These are phyloP conservation scores for Erodium moschatum DNA, from an alignment of 441 rosid species.

Conservation along the genomic window DNA sequence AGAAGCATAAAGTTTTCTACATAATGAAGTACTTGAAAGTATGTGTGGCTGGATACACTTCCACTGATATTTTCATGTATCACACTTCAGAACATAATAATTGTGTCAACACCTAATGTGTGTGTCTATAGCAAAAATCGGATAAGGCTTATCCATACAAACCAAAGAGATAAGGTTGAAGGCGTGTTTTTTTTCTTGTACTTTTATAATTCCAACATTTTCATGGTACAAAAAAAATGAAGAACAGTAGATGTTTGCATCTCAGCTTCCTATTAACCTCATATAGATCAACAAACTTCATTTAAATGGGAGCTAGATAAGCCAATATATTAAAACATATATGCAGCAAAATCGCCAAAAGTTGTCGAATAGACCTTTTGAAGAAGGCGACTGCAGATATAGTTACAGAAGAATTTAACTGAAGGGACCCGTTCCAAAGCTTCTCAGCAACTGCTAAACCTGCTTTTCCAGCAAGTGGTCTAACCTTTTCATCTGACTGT, in stretches of 20 bases:
- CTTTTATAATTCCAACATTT: no score
- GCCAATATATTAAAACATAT: not conserved
- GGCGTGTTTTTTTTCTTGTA: no score
- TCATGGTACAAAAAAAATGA: no score
- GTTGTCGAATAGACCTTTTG: constrained; percentile 26
- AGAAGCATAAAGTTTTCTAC: not conserved
- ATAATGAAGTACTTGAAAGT: not conserved
- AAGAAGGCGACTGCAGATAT: constrained; percentile 31
- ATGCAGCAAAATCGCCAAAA: constrained; percentile 4
- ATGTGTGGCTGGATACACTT: not conserved
- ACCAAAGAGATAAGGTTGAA: not conserved
- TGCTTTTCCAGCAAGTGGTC: constrained; percentile 6
- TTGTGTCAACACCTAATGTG: not conserved
- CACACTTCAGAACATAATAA: not conserved
- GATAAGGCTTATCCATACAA: not conserved
- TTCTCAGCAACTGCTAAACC: constrained; percentile 20
- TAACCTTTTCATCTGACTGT: constrained; percentile 4
- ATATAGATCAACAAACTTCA: not conserved
- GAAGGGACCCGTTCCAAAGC: constrained; percentile 33
- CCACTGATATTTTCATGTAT: not conserved
- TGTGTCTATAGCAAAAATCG: not conserved
- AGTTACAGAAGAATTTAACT: constrained; percentile 28
- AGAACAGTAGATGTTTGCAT: not conserved
- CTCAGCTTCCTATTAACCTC: not conserved
- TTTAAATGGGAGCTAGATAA: not conserved